Conservation (phyloP, 129 eudicot genomes). For the Centrapalus pauciflorus region DNA sequence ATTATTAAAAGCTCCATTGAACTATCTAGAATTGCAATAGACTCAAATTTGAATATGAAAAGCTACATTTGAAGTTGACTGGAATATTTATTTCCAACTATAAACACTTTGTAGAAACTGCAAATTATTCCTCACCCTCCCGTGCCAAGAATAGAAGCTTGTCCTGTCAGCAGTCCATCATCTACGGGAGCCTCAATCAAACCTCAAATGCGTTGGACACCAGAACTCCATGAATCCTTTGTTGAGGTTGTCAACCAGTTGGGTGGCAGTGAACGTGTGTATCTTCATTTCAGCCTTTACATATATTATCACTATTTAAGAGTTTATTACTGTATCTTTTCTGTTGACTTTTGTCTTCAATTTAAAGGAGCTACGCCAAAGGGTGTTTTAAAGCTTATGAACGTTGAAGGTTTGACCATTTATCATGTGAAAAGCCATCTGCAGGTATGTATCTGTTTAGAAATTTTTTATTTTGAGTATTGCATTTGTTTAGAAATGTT, state of each 20-base stretch:
- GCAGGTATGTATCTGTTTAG: conserved; percentile 68
- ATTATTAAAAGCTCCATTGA: too few relatives aligned
- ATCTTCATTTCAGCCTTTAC: background rate
- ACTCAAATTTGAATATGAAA: background rate
- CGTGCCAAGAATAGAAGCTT: conserved; percentile 32
- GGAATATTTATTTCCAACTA: background rate
- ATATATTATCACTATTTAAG: background rate
- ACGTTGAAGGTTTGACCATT: conserved; percentile 84
- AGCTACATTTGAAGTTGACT: background rate
- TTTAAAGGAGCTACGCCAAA: conserved; percentile 87
- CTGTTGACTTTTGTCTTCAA: conserved; percentile 22
- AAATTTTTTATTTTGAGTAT: too few relatives aligned
- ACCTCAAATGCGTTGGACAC: conserved; percentile 97
- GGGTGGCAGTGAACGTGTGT: conserved; percentile 88
- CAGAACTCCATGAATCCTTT: conserved; percentile 88
- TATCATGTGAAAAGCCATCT: conserved; percentile 97
- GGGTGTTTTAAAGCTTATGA: conserved; percentile 92
- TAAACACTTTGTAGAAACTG: conserved; percentile 22
- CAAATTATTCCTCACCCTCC: conserved; percentile 29
- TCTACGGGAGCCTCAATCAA: conserved; percentile 47
- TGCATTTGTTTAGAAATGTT: too few relatives aligned
- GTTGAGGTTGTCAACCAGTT: conserved; percentile 75
- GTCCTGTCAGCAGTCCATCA: conserved; percentile 48
- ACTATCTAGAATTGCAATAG: background rate
- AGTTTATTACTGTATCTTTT: background rate